Base-by-base conservation (phyloP, 495 filamentous ascomycete species). In the Endocarpon pusillum region DNA sequence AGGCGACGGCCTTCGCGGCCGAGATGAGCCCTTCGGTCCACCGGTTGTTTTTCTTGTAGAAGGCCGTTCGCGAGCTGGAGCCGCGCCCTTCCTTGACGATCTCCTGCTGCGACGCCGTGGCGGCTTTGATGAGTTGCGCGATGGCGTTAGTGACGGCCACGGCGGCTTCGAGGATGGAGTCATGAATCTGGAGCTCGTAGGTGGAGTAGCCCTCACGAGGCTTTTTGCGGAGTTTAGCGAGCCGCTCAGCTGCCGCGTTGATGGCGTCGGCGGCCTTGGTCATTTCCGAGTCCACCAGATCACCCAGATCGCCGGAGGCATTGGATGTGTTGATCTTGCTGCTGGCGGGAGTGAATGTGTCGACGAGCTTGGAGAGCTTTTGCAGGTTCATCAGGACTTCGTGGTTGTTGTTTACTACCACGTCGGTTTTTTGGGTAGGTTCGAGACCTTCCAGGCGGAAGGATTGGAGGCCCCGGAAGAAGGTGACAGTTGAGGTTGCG, bases 31-130 rank as follows among this genome's bases (percentile, higher is more conserved):
- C 89, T 50, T 97, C 91, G 0, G 89, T 96, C 89, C 89, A 97
- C 25, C 89, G 75, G 45, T 82, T 82, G 66, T 94, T 91, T 62
- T 93, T 93, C 69, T 97, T 97, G 74, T 97, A 97, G 64, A 96
- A 97, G 22, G 84, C 82, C n/a, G 87, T 86, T 17, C 73, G 68
- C 24, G 84, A 89, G 23, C 82, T 80, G 35, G 73, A 78, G 35
- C 89, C 89, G 9, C 82, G 76, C 11, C 89, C 89, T 48, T 93
- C 81, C 28, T 83, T 75, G n/a, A 97, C 89, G 48, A 97, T 97
- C 56, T 97, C 89, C 50, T 93, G 77, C 51, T 97, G 89, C 1
- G 84, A 86, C 22, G 69, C 75, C 2, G 91, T 94, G 39, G 89
- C 89, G 4, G 89, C 91, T 58, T 89, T 87, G 68, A 97, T 94